These are phyloP conservation scores for Trichoderma guizhouense DNA, from an alignment of 2,329 filamentous ascomycete species.

Conservation along the genomic window DNA sequence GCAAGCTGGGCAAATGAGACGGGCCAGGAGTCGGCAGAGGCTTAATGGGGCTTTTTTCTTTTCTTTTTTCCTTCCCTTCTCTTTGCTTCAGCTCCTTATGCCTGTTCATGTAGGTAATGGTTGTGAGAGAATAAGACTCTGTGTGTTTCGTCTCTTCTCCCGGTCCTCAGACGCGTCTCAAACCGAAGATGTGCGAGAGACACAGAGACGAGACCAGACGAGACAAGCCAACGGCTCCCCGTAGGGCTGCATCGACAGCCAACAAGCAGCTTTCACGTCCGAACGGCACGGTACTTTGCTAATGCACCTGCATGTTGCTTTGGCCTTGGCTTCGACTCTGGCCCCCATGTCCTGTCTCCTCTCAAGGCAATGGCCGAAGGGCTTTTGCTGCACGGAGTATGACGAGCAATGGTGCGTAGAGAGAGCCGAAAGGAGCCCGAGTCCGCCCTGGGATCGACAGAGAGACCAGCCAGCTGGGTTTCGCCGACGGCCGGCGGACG, in stretches of 20 bases:
- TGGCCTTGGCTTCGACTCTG: not conserved
- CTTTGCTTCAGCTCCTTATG: not conserved
- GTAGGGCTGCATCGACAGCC: not conserved
- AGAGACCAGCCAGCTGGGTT: not conserved
- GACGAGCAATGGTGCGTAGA: not conserved
- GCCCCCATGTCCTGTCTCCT: not conserved
- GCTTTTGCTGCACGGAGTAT: not conserved
- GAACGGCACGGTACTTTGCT: not conserved
- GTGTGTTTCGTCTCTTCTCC: not conserved
- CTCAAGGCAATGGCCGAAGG: not conserved
- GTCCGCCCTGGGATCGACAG: not conserved
- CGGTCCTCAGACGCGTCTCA: not conserved
- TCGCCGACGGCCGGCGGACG: not conserved
- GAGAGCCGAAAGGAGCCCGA: not conserved
- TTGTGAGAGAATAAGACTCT: not conserved
- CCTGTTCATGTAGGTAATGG: not conserved
- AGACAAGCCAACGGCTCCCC: not conserved
- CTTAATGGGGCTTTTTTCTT: not conserved
- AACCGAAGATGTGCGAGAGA: not conserved
- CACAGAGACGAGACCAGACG: not conserved
- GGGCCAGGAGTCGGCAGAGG: constrained; percentile 2
- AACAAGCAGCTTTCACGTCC: not conserved
- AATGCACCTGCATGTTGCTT: not conserved
- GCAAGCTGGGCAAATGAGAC: not conserved
- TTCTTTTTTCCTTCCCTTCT: not conserved